Evolutionary conservation across 495 filamentous ascomycete species (phyloP).

Genomic region (Astrocystis sublimbata): DNA sequence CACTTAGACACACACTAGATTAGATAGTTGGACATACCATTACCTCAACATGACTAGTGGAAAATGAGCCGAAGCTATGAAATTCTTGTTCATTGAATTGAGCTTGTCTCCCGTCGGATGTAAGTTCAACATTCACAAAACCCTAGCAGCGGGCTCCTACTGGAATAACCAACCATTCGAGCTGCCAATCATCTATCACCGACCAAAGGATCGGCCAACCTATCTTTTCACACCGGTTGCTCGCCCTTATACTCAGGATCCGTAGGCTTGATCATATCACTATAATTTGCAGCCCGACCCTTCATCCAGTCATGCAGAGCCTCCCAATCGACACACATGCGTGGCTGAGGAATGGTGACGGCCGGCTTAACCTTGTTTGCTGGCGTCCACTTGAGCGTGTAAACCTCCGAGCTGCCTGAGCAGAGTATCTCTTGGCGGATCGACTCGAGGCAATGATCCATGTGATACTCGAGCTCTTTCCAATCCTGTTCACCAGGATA

Average conservation of each 20-base stretch:
- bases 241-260: not conserved
- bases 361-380: conserved; percentile 20
- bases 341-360: conserved; percentile 15
- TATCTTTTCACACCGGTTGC: too few relatives aligned
- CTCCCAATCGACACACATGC: conserved; percentile 36
- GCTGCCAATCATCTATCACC: too few relatives aligned
- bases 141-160: too few relatives aligned
- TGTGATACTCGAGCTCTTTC: conserved; percentile 16
- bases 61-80: too few relatives aligned
- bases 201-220: too few relatives aligned
- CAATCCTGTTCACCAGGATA: conserved; percentile 15
- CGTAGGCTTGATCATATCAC: conserved; percentile 18
- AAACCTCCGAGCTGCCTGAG: conserved; percentile 19
- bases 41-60: too few relatives aligned
- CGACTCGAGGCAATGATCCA: conserved; percentile 29
- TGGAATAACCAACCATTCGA: too few relatives aligned
- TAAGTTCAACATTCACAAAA: too few relatives aligned
- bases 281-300: conserved; percentile 20
- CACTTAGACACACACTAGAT: too few relatives aligned
- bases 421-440: conserved; percentile 21
- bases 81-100: too few relatives aligned
- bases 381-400: conserved; percentile 23
- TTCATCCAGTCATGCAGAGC: conserved; percentile 29
- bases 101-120: too few relatives aligned
- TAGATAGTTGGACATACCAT: too few relatives aligned